These are phyloP conservation scores for Zygoascus sp. DNA, from an alignment of 1,139 yeast genomes.

Conservation along the genomic window DNA sequence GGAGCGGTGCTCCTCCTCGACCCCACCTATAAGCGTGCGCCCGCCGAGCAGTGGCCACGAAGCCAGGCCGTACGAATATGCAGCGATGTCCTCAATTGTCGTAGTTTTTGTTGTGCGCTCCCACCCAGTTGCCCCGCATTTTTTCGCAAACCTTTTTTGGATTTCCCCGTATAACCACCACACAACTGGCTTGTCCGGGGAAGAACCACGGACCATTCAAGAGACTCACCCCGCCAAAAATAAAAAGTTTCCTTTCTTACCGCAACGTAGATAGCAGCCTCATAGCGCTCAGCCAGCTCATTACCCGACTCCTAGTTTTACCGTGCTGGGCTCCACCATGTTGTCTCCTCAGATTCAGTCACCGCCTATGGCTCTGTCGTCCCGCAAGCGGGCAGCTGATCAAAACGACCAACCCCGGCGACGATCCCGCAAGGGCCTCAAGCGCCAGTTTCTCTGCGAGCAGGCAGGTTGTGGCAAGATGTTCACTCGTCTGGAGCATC, in stretches of 20 bases:
- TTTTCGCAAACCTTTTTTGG: not conserved
- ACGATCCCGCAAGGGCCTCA: conserved; percentile 33
- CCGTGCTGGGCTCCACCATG: too few species aligned
- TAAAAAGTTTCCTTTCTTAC: not conserved
- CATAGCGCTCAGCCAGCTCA: not conserved
- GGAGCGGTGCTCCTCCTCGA: too few species aligned
- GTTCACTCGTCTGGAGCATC: conserved; percentile 50
- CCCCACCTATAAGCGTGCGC: not conserved
- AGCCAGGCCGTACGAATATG: not conserved
- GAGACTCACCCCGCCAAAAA: not conserved
- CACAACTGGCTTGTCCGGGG: not conserved
- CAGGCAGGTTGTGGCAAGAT: conserved; percentile 55
- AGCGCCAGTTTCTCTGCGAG: conserved; percentile 40
- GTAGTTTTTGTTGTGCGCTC: not conserved
- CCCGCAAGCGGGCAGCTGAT: not conserved
- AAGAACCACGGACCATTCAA: not conserved
- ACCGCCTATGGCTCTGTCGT: not conserved
- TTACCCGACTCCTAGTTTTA: too few species aligned
- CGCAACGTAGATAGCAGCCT: not conserved
- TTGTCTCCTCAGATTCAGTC: not conserved
- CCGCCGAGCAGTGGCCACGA: not conserved
- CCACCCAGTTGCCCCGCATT: not conserved
- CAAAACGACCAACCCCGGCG: conserved; percentile 12
- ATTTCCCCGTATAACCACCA: not conserved
- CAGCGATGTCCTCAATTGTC: not conserved